Evolutionary conservation across 768 basidiomycete species (phyloP).

Genomic region (Russula lepida): DNA sequence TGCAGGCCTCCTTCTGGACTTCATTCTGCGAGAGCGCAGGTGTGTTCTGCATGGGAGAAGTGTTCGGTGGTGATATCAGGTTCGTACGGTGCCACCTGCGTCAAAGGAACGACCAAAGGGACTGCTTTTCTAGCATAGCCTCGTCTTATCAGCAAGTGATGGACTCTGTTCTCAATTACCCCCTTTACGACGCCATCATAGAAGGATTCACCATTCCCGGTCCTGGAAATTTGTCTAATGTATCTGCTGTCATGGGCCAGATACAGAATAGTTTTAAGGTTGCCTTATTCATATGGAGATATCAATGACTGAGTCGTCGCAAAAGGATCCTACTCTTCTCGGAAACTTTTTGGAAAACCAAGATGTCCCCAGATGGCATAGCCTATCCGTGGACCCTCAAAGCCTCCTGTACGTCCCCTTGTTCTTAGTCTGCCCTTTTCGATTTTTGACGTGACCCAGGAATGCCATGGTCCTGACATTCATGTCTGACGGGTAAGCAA

Average conservation of each 20-base stretch:
- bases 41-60: slow-evolving; percentile 83
- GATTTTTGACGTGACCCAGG: slow-evolving; percentile 28
- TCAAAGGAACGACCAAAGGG: slow-evolving; percentile 18
- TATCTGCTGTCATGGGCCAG: slow-evolving; percentile 44
- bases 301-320: not conserved
- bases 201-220: slow-evolving; percentile 69
- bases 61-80: slow-evolving; percentile 49
- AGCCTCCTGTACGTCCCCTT: slow-evolving; percentile 46
- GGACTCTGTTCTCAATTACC: slow-evolving; percentile 66
- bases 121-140: slow-evolving; percentile 34
- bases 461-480: slow-evolving; percentile 71
- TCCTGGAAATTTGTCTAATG: slow-evolving; percentile 47
- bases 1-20: slow-evolving; percentile 70
- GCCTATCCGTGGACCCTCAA: slow-evolving; percentile 62
- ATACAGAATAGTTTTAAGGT: slow-evolving; percentile 47
- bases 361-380: slow-evolving; percentile 67
- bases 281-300: not conserved
- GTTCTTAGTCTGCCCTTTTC: not conserved
- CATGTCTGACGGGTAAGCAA: slow-evolving; percentile 55
- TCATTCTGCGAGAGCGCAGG: slow-evolving; percentile 63
- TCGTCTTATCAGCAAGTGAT: slow-evolving; percentile 53
- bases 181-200: slow-evolving; percentile 54
- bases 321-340: slow-evolving; percentile 34
- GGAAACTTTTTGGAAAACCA: slow-evolving; percentile 81
- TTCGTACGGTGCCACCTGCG: slow-evolving; percentile 24